Evolutionary conservation across 805 yeast species (phyloP).

Genomic region (Kodamaea laetipori): DNA sequence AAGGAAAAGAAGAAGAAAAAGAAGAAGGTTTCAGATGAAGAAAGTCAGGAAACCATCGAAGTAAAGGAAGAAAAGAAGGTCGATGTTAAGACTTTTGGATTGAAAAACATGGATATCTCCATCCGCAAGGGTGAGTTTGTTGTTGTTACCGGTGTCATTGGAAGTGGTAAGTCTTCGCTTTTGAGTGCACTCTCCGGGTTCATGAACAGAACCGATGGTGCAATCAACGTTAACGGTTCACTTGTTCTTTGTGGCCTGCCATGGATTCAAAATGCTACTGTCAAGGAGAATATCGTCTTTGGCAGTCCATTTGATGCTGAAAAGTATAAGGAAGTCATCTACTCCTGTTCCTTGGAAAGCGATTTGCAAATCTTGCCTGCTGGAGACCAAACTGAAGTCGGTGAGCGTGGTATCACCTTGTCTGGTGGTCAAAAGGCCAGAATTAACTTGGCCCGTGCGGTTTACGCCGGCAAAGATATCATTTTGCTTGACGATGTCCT

Average conservation of each 20-base stretch:
- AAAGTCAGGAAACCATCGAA: constrained; percentile 8
- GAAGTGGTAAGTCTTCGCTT: constrained; percentile 79
- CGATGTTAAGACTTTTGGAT: constrained; percentile 23
- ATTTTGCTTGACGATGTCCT: constrained; percentile 76
- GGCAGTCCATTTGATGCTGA: constrained; percentile 57
- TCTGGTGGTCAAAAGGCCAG: constrained; percentile 91
- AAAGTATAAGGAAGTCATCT: constrained; percentile 56
- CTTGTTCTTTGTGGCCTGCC: constrained; percentile 63
- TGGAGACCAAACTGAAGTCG: constrained; percentile 79
- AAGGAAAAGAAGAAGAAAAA: constrained; percentile 9
- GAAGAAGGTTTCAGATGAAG: constrained; percentile 21
- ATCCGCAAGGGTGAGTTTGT: constrained; percentile 69
- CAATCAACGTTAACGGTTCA: constrained; percentile 53
- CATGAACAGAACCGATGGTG: constrained; percentile 60
- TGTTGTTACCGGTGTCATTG: constrained; percentile 78
- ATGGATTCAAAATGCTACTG: constrained; percentile 83
- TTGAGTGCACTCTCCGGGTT: constrained; percentile 71
- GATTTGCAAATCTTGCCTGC: constrained; percentile 68
- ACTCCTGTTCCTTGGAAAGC: constrained; percentile 65
- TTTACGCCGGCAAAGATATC: constrained; percentile 67
- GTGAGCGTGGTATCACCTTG: constrained; percentile 81
- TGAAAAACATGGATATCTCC: constrained; percentile 51
- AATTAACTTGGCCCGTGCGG: constrained; percentile 76
- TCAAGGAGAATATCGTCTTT: constrained; percentile 74
- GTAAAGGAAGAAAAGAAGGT: constrained; percentile 3